phyloP scores from a whole-genome alignment of 1,284 basidiomycete species.

The Phylloporus sp. region DNA sequence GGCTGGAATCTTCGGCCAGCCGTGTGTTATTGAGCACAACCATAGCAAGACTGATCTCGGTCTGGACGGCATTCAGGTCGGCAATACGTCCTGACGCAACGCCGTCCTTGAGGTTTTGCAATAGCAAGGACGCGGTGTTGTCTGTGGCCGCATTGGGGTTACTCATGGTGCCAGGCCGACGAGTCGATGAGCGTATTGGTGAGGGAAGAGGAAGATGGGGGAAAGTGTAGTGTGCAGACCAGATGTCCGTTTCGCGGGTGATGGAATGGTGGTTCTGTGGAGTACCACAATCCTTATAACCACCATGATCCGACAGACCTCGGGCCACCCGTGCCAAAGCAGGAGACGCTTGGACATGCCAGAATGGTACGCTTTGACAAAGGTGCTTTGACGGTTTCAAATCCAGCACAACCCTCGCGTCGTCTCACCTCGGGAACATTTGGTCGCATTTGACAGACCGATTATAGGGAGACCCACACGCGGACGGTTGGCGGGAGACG shows the following conservation, averaged over 20 bases:
- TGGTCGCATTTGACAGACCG: too few relatives aligned
- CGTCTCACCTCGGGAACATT: constrained; percentile 20
- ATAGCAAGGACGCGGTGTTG: constrained; percentile 15
- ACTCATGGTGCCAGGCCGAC: constrained; percentile 15
- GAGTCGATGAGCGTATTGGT: constrained; percentile 6
- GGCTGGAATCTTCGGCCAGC: constrained; percentile 2
- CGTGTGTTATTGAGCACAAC: constrained; percentile 12
- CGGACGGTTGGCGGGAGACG: background rate
- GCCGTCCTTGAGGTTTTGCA: constrained; percentile 20
- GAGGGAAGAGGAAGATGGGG: background rate
- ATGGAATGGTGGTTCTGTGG: constrained; percentile 3
- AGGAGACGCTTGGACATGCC: constrained; percentile 26
- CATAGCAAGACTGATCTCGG: constrained; percentile 27
- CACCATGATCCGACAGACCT: background rate
- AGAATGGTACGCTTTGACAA: constrained; percentile 21
- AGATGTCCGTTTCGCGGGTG: background rate
- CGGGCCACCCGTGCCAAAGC: constrained; percentile 28
- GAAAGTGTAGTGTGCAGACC: background rate
- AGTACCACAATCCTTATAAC: constrained; percentile 21
- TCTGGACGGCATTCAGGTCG: constrained; percentile 12
- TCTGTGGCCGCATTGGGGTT: constrained; percentile 5
- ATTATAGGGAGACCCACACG: constrained; percentile 3
- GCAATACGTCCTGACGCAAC: constrained; percentile 18
- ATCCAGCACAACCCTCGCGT: background rate
- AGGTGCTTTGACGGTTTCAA: constrained; percentile 17